Evolutionary conservation across 2,329 filamentous ascomycete species (phyloP).

Genomic region (Colletotrichum sp.): DNA sequence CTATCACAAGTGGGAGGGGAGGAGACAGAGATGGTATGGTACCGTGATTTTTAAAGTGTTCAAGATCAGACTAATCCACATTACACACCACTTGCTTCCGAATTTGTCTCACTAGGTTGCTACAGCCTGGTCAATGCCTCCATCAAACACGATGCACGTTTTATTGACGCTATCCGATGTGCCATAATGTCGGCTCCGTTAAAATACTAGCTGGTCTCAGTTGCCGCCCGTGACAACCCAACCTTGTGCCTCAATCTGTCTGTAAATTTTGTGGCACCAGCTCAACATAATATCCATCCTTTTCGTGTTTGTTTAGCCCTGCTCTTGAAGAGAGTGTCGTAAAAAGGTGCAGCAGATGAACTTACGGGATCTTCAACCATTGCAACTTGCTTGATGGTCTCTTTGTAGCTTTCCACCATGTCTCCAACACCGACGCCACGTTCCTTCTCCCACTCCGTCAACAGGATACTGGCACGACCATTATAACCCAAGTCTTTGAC

Average conservation of each 20-base stretch:
- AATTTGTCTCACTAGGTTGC: neutral
- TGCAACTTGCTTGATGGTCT: neutral
- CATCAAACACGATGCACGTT: neutral
- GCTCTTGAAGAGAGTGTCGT: fast-evolving
- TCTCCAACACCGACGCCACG: neutral
- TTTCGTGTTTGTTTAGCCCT: neutral
- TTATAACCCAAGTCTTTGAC: neutral
- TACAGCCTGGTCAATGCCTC: neutral
- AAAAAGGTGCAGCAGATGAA: neutral
- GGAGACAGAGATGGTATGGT: neutral
- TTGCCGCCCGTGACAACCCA: neutral
- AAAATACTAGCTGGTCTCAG: neutral
- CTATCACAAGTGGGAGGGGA: too few species aligned
- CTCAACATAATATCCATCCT: neutral
- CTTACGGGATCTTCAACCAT: neutral
- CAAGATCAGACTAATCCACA: neutral
- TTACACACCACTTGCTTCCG: neutral
- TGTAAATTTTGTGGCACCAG: neutral
- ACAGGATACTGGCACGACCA: neutral
- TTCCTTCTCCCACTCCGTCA: neutral
- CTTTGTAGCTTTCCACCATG: neutral
- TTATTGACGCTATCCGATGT: neutral
- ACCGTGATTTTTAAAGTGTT: neutral
- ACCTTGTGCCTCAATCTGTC: neutral
- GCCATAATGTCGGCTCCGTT: neutral